Base-by-base conservation (phyloP, 768 basidiomycete species). In the Amylocystis lapponica region DNA sequence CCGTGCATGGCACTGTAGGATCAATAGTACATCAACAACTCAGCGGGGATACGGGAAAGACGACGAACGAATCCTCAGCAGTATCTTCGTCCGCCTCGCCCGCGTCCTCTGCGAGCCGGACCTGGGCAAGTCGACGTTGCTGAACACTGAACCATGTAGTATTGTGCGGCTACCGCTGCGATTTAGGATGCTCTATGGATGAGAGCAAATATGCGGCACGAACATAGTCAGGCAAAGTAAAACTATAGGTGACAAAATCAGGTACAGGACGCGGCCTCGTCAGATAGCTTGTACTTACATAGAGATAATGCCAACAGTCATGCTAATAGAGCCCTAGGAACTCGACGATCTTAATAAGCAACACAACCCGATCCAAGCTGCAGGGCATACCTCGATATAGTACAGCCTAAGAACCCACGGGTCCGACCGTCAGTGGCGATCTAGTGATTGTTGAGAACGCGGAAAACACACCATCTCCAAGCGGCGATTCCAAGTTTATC, bases 11-110 rank as follows among this genome's bases (percentile, higher is more conserved):
- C 69, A 1, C 80, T 82, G 38, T 23, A 33, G 37, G 4, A 22
- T 27, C 22, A 25, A 6, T 36, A 27, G 14, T 11, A 9, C 4
- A 4, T 38, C 11, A 25, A 25, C 10, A 9, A 26, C 14, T 13
- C 9, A n/a, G n/a, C n/a, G 19, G 11, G 11, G 10, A 35, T 19
- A 9, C 19, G 9, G n/a, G n/a, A n/a, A n/a, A n/a, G n/a, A 5
- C 14, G n/a, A 65, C 78, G 27, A 54, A 82, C 81, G 81, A 76
- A 41, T 78, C 79, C 21, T 70, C 61, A 0, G 54, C 54, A n/a
- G 70, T 72, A 49, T 84, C 81, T 51, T 71, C 61, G 50, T 83
- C 81, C 0, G 80, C 80, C 61, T 82, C 80, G 2, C 80, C 79
- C 8, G 75, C 79, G 54, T 83, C 81, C 51, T 83, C 82, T 0